Conservation (phyloP, 2,329 filamentous ascomycete genomes). For the Colletotrichum australisinense region DNA sequence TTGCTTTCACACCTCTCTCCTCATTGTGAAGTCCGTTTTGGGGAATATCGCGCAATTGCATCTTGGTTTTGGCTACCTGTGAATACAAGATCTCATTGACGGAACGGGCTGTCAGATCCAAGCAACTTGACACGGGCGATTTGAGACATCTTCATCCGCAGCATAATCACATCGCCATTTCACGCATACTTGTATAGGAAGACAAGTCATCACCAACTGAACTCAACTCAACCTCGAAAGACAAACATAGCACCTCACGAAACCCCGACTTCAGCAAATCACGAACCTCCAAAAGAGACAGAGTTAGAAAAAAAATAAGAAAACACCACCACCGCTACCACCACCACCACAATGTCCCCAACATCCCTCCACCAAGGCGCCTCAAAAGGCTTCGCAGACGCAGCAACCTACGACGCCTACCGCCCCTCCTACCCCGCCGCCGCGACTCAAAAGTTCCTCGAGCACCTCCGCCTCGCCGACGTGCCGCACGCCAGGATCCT, state of each 20-base stretch:
- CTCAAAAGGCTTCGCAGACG: slow-evolving; percentile 72
- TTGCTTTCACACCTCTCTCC: background rate
- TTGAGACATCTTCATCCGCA: background rate
- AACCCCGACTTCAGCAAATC: background rate
- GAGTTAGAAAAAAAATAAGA: background rate
- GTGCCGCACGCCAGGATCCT: slow-evolving; percentile 61
- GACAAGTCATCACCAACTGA: too few relatives aligned
- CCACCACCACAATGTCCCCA: slow-evolving; percentile 6
- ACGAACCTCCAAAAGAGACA: background rate
- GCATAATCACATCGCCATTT: background rate
- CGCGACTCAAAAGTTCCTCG: slow-evolving; percentile 69
- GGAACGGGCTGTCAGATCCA: background rate
- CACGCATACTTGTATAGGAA: background rate
- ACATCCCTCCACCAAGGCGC: slow-evolving; percentile 62
- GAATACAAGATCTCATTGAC: background rate
- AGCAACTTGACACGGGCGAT: too few relatives aligned
- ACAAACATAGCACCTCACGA: background rate
- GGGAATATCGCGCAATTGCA: background rate
- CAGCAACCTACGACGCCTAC: slow-evolving; percentile 73
- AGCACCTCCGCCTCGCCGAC: slow-evolving; percentile 62
- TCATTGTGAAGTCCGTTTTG: background rate
- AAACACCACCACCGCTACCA: too few relatives aligned
- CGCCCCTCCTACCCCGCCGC: slow-evolving; percentile 74
- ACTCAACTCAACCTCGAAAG: background rate
- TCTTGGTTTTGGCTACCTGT: background rate